phyloP scores from a whole-genome alignment of 176 grass and related monocot species.

The Rhynchospora breviuscula region DNA sequence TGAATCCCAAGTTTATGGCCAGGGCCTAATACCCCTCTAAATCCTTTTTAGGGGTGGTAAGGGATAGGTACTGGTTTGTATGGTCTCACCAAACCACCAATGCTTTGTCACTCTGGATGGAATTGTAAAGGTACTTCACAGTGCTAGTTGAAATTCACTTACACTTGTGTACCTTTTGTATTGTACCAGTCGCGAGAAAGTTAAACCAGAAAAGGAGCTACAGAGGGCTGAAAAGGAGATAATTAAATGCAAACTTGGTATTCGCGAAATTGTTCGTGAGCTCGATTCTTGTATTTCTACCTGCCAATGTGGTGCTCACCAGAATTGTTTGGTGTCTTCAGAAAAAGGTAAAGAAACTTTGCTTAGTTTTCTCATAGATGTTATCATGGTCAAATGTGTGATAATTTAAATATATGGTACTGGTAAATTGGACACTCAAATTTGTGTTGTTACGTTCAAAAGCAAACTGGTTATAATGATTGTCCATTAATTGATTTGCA shows the following conservation, averaged over 20 bases:
- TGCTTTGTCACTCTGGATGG: constrained; percentile 17
- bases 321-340: constrained; percentile 60
- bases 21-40: constrained; percentile 2
- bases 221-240: constrained; percentile 92
- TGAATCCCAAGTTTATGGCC: not conserved
- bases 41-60: not conserved
- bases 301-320: constrained; percentile 71
- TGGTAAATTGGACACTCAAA: no score
- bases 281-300: constrained; percentile 60
- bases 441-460: not conserved
- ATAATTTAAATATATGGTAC: not conserved
- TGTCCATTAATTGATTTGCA: constrained; percentile 15
- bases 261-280: constrained; percentile 76
- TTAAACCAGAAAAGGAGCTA: constrained; percentile 95
- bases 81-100: constrained; percentile 2
- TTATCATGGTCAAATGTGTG: not conserved
- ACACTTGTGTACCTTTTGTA: constrained; percentile 21
- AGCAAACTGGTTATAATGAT: constrained; percentile 8
- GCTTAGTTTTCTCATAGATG: constrained; percentile 29
- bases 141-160: constrained; percentile 27
- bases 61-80: constrained; percentile 2
- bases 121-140: constrained; percentile 5
- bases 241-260: constrained; percentile 77
- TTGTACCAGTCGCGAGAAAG: constrained; percentile 75
- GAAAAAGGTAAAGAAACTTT: constrained; percentile 45